These are phyloP conservation scores for Cudoniella acicularis DNA, from an alignment of 495 filamentous ascomycete species.

Conservation along the genomic window DNA sequence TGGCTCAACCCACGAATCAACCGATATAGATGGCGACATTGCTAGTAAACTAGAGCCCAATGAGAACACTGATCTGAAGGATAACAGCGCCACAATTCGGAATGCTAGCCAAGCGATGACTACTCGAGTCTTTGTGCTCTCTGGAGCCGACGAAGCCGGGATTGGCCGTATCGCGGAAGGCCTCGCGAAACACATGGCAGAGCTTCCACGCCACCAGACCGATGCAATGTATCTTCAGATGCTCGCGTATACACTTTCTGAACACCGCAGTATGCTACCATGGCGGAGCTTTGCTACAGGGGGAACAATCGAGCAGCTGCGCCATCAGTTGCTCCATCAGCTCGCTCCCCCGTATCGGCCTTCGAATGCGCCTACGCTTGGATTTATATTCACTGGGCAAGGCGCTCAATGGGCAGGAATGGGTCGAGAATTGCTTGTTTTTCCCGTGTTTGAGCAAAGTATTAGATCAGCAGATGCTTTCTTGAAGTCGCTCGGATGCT, in stretches of 20 bases:
- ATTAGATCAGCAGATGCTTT: conserved; percentile 36
- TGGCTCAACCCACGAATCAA: too few relatives aligned
- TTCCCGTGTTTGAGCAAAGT: conserved; percentile 34
- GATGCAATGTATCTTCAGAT: background rate
- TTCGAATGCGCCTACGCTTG: background rate
- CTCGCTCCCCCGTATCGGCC: background rate
- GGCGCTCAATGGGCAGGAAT: conserved; percentile 49
- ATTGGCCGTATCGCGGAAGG: background rate
- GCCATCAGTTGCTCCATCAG: background rate
- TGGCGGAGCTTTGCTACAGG: conserved; percentile 9
- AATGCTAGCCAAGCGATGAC: background rate
- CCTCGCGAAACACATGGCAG: too few relatives aligned
- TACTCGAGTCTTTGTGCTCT: background rate
- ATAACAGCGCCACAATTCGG: background rate
- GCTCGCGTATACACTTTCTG: conserved; percentile 29
- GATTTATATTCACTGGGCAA: conserved; percentile 7
- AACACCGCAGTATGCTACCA: conserved; percentile 35
- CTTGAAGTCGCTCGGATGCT: conserved; percentile 32
- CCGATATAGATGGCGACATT: too few relatives aligned
- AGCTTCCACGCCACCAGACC: too few relatives aligned
- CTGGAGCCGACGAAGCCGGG: background rate
- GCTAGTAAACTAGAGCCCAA: background rate
- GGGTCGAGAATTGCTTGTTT: conserved; percentile 49
- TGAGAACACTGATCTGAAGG: background rate
- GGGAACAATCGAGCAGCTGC: background rate